These are phyloP conservation scores for Cercospora nicotianae DNA, from an alignment of 2,329 filamentous ascomycete genomes.

Conservation along the genomic window DNA sequence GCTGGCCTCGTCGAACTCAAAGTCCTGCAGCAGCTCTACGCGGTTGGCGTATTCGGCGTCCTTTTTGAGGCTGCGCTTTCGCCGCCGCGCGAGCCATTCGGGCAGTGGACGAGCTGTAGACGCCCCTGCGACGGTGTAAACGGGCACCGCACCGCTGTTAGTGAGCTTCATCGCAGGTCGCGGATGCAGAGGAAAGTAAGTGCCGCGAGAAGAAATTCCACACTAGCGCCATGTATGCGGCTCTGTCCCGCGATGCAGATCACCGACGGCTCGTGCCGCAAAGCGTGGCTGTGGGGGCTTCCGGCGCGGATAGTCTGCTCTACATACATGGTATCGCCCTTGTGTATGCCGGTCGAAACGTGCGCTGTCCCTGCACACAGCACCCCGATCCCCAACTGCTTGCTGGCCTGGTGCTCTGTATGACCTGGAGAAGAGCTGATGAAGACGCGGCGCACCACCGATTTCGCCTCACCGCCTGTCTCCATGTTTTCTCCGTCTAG, in stretches of 20 bases:
- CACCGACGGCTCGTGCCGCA: neutral
- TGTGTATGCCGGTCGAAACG: neutral
- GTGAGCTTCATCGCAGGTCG: slow-evolving; percentile 68
- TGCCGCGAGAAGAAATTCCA: neutral
- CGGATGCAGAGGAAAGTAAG: neutral
- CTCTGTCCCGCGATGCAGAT: neutral
- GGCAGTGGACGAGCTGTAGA: slow-evolving; percentile 84
- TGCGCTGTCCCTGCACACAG: neutral
- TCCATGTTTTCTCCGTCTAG: slow-evolving; percentile 27
- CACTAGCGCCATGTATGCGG: neutral
- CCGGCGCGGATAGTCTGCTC: neutral
- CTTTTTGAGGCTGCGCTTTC: slow-evolving; percentile 88
- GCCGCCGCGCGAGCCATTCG: slow-evolving; percentile 88
- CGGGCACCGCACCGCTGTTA: slow-evolving; percentile 77
- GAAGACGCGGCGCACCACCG: slow-evolving; percentile 5
- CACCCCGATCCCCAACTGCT: neutral
- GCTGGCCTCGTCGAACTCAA: slow-evolving; percentile 95
- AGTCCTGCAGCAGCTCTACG: slow-evolving; percentile 93
- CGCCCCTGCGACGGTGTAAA: slow-evolving; percentile 93
- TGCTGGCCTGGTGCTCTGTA: neutral
- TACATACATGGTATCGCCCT: neutral
- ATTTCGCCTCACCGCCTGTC: slow-evolving; percentile 17
- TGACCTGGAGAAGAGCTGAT: neutral
- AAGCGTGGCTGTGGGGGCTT: neutral
- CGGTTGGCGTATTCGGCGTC: slow-evolving; percentile 91